These are phyloP conservation scores for Galium porrigens DNA, from an alignment of 305 asterid species.

Conservation along the genomic window DNA sequence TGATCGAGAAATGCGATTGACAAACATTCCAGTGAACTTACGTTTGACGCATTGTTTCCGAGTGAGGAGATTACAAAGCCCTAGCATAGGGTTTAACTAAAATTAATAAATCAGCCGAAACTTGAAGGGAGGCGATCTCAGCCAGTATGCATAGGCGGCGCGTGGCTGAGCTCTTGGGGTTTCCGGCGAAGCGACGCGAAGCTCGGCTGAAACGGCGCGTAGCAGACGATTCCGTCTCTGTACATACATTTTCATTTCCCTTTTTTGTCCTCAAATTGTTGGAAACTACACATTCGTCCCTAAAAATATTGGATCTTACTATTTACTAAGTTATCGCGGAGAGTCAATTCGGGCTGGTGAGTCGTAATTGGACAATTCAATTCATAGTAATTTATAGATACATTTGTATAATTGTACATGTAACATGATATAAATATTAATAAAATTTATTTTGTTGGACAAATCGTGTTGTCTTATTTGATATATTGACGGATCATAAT, in stretches of 20 bases:
- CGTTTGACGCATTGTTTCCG: conserved; percentile 12
- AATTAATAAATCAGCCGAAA: background rate
- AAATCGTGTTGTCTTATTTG: no score
- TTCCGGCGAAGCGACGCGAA: background rate
- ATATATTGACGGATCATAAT: no score
- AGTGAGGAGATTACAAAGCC: conserved; percentile 3
- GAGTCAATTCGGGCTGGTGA: no score
- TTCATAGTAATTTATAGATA: no score
- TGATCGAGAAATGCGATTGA: background rate
- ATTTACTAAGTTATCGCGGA: no score
- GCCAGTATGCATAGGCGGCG: background rate
- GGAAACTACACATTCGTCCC: background rate
- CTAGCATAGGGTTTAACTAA: background rate
- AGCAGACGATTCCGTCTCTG: background rate
- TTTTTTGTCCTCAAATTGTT: background rate
- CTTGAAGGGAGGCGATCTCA: background rate
- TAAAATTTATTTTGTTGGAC: no score
- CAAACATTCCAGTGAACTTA: conserved; percentile 4
- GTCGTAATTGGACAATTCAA: no score
- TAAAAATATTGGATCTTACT: background rate
- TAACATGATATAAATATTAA: no score
- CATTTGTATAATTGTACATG: no score
- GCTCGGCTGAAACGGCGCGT: background rate
- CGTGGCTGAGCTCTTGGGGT: background rate
- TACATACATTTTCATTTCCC: background rate